Evolutionary conservation across 768 basidiomycete genomes (phyloP).

Genomic region (Pleurotus salmoneostramineus): DNA sequence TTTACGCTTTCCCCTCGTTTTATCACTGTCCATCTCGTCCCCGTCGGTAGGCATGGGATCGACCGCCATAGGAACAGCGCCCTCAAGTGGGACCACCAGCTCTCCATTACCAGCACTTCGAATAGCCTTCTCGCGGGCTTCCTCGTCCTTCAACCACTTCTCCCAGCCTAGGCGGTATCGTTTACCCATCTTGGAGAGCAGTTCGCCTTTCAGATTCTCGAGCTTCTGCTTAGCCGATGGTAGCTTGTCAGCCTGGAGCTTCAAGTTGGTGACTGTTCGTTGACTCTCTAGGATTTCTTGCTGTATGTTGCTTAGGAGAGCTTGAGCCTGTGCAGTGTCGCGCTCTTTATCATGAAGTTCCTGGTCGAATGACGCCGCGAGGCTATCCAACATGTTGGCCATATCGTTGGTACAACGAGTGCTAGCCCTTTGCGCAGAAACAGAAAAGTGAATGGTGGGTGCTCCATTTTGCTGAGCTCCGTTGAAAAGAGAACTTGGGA

Average conservation of each 20-base stretch:
- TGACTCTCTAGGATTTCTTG: conserved; percentile 87
- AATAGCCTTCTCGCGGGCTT: conserved; percentile 67
- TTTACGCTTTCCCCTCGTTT: conserved; percentile 53
- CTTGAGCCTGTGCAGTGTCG: conserved; percentile 86
- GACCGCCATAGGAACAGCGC: conserved; percentile 40
- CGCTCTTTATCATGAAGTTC: conserved; percentile 91
- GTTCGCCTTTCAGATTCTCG: conserved; percentile 56
- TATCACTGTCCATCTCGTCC: conserved; percentile 32
- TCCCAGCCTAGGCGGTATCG: conserved; percentile 88
- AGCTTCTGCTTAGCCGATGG: conserved; percentile 55
- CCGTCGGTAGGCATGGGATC: conserved; percentile 34
- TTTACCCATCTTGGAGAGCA: conserved; percentile 74
- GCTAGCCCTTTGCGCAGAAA: conserved; percentile 81
- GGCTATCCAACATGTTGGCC: conserved; percentile 78
- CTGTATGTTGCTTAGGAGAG: conserved; percentile 81
- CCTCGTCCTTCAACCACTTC: conserved; percentile 88
- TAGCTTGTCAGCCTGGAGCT: conserved; percentile 63
- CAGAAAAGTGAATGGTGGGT: conserved; percentile 79
- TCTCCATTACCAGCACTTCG: conserved; percentile 60
- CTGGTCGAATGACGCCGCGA: conserved; percentile 88
- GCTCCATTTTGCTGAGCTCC: conserved; percentile 54
- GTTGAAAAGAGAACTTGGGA: conserved; percentile 34
- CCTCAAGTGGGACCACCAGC: conserved; percentile 30
- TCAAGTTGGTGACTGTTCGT: conserved; percentile 67
- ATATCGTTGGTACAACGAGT: conserved; percentile 84